Evolutionary conservation across 108 stramenopile genomes (phyloP).

Genomic region (Fistulifera pelliculosa): DNA sequence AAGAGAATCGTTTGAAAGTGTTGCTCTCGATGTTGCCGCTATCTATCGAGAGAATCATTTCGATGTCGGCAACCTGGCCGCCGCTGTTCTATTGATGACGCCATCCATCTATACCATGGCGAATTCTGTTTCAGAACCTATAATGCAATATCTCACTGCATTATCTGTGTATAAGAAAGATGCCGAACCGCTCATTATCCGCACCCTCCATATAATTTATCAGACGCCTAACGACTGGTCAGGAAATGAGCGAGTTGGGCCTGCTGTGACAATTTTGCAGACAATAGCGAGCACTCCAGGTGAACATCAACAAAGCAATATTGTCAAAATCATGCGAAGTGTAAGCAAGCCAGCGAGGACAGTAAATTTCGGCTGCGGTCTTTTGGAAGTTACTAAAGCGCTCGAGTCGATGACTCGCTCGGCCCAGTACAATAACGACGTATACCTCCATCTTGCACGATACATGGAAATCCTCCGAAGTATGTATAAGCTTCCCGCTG

Average conservation of each 20-base stretch:
- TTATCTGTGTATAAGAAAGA: constrained; percentile 28
- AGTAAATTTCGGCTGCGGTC: constrained; percentile 31
- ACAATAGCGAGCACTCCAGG: constrained; percentile 54
- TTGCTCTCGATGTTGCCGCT: constrained; percentile 48
- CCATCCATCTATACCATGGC: constrained; percentile 13
- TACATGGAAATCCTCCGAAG: constrained; percentile 50
- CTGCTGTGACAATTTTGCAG: constrained; percentile 30
- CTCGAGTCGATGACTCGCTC: constrained; percentile 18
- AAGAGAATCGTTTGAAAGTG: constrained; percentile 40
- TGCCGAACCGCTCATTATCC: constrained; percentile 24
- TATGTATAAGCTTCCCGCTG: constrained; percentile 32
- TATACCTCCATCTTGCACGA: constrained; percentile 34
- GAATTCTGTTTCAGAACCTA: constrained; percentile 28
- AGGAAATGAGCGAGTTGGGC: constrained; percentile 28
- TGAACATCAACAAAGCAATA: constrained; percentile 47
- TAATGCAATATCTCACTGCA: constrained; percentile 56
- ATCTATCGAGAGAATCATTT: constrained; percentile 14
- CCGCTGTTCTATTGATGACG: constrained; percentile 28
- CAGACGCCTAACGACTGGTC: constrained; percentile 35
- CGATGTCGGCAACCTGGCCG: constrained; percentile 28
- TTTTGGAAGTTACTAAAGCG: constrained; percentile 33
- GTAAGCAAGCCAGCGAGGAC: constrained; percentile 8
- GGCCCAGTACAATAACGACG: constrained; percentile 29
- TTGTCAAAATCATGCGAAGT: constrained; percentile 45
- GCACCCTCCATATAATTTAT: constrained; percentile 37